phyloP scores from a whole-genome alignment of 192 early-diverging fungal species.

The Rhizophagus prolifer region DNA sequence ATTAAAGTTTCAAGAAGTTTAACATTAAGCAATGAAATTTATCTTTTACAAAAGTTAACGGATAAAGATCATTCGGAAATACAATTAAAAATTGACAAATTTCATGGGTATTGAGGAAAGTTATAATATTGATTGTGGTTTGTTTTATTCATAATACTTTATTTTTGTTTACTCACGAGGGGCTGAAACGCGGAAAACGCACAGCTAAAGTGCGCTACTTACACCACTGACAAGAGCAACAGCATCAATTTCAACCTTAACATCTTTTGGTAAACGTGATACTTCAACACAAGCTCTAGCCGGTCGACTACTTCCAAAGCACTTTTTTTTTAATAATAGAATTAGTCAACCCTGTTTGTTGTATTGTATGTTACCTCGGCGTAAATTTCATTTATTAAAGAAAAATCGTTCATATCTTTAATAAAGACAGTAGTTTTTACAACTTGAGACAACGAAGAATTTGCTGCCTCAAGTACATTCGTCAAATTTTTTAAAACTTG shows the following conservation, averaged over 20 bases:
- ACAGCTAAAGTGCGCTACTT: no score
- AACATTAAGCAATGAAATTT: no score
- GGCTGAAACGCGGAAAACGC: no score
- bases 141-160: no score
- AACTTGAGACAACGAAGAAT: constrained; percentile 78
- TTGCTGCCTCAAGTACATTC: constrained; percentile 79
- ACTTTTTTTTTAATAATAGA: constrained; percentile 26
- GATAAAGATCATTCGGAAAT: no score
- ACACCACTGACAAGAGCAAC: constrained; percentile 55
- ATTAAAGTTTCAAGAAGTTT: no score
- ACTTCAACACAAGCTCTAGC: constrained; percentile 85
- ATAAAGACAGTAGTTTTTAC: constrained; percentile 98
- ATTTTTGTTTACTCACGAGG: no score
- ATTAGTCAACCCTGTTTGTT: background rate
- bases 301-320: constrained; percentile 62
- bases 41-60: no score
- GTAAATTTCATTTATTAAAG: constrained; percentile 88
- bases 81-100: no score
- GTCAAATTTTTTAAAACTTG: constrained; percentile 81
- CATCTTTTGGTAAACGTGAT: constrained; percentile 86
- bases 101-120: no score
- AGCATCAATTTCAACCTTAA: constrained; percentile 91
- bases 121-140: no score
- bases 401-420: constrained; percentile 90
- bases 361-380: constrained; percentile 48